A percentile compares a stretch with the other conserved stretches of the same genome.
Conservation (phyloP, 495 filamentous ascomycete species). For the Aspergillus funiculosus region DNA sequence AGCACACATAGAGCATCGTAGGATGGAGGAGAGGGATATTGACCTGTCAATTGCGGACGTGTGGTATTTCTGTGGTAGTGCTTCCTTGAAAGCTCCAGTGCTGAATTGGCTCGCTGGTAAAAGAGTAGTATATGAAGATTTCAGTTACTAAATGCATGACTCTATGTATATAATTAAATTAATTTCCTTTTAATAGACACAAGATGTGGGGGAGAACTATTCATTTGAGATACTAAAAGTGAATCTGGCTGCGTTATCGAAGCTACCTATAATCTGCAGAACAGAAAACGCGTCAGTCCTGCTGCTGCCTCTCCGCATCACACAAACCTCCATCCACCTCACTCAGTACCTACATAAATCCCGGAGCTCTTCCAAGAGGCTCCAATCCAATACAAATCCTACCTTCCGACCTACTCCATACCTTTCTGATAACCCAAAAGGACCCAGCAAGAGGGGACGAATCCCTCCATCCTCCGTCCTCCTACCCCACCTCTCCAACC, state of each 20-base stretch:
- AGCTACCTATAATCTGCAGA: no score
- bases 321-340: neutral
- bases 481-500: neutral
- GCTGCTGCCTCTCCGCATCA: conserved; percentile 5
- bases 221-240: no score
- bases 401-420: neutral
- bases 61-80: conserved; percentile 65
- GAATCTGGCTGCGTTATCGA: no score
- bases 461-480: neutral
- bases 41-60: conserved; percentile 37
- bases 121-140: conserved; percentile 62
- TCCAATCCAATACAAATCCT: neutral
- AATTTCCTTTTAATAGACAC: no score
- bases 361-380: no score
- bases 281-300: conserved; percentile 5
- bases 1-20: conserved; percentile 41
- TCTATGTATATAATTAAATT: neutral
- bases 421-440: no score
- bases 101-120: conserved; percentile 59
- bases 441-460: no score
- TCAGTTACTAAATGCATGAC: conserved; percentile 50
- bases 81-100: conserved; percentile 49
- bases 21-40: conserved; percentile 53
- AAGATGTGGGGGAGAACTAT: no score
- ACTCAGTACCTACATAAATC: neutral